Evolutionary conservation across 225 moss, liverwort and hornwort genomes (phyloP), one percentile per base, ranked within the genome.

Genomic region (Lunularia cruciata): DNA sequence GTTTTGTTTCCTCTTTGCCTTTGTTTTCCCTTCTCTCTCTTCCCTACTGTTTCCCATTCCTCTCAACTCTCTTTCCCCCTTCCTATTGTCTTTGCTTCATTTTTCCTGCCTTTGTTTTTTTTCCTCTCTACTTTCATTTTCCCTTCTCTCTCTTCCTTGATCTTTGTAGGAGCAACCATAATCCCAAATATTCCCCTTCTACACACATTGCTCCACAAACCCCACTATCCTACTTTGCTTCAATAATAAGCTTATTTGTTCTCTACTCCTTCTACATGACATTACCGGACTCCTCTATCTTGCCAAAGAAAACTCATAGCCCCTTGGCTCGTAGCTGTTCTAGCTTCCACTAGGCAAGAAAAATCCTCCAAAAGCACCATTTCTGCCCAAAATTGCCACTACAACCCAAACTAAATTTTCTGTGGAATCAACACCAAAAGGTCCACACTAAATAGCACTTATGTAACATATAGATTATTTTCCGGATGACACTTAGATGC

Each of bases 291-390:
- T 16, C 28, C 46, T 47, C 48, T 49, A 2, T 22, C 27, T 1
- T 37, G 15, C 28, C n/a, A n/a, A n/a, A 27, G 28, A 43, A 28
- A 64, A 14, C 45, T 51, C 51, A 19, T 5, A 51, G 47, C 32
- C 51, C 47, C 22, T 1, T 34, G 32, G 12, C 19, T 36, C 5
- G 19, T 0, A 11, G 34, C 49, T 11, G 31, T 4, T 34, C 20
- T 34, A 6, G 30, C n/a, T 48, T 13, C 67, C 15, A 32, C 67
- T 2, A 51, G 13, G 49, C 67, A 67, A 51, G 33, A n/a, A 51
- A 36, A 20, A 51, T 19, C 49, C 67, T 67, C 49, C 34, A 67
- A 34, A 23, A 67, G 49, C 33, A 51, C 49, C 67, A 67, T 67
- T 51, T 23, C 42, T 23, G 38, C 28, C 55, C 30, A 27, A 26